These are phyloP conservation scores for Avena atlantica DNA, from an alignment of 176 grass and related monocot genomes.

Conservation along the genomic window DNA sequence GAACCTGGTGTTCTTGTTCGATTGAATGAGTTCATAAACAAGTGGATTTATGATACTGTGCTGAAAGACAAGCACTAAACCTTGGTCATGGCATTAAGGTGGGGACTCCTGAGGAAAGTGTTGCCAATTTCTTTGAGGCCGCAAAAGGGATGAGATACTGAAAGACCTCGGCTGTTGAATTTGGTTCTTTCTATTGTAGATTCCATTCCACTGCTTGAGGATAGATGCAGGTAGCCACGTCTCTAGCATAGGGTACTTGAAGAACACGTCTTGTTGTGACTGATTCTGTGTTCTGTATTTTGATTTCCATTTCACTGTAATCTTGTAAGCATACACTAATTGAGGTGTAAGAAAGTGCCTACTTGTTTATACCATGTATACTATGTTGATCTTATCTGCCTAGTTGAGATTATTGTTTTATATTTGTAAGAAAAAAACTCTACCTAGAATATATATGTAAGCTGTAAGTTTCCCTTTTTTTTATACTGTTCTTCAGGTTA, in stretches of 20 bases:
- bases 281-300: conserved; percentile 32
- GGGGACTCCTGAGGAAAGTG: conserved; percentile 97
- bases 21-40: conserved; percentile 88
- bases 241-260: conserved; percentile 47
- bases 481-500: not conserved
- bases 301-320: conserved; percentile 13
- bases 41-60: conserved; percentile 80
- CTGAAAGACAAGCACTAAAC: conserved; percentile 78
- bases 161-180: conserved; percentile 39
- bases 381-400: not conserved
- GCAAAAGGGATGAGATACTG: conserved; percentile 88
- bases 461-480: not conserved
- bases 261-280: conserved; percentile 34
- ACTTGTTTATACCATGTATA: conserved; percentile 45
- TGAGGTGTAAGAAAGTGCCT: conserved; percentile 31
- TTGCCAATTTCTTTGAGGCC: conserved; percentile 95
- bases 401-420: conserved; percentile 1
- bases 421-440: conserved; percentile 4
- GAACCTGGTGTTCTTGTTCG: conserved; percentile 96
- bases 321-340: conserved; percentile 43
- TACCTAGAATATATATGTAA: not conserved
- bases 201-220: conserved; percentile 37
- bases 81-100: conserved; percentile 96
- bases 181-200: conserved; percentile 48
- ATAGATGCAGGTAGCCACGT: conserved; percentile 50